Percentiles rank a stretch among this genome's conserved stretches.
phyloP scores from a whole-genome alignment of 78 protist genomes.

The Speleostelium caveatum region DNA sequence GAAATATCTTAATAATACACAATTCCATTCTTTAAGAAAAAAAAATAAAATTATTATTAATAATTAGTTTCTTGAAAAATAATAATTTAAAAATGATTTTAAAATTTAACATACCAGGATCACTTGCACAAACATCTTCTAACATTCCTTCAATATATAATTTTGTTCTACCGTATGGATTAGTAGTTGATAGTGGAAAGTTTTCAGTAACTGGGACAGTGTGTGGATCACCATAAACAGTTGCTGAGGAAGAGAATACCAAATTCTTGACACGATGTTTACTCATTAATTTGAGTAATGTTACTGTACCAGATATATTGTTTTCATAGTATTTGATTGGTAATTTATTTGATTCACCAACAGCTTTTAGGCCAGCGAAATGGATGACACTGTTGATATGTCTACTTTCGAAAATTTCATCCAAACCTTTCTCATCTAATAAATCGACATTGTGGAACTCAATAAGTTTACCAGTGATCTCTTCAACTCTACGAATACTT shows the following conservation, averaged over 20 bases:
- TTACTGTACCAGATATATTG: conserved; percentile 93
- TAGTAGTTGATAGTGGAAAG: conserved; percentile 86
- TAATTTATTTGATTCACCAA: conserved; percentile 92
- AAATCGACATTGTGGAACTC: conserved; percentile 84
- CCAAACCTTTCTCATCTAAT: conserved; percentile 72
- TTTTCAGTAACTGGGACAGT: conserved; percentile 88
- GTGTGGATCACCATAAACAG: conserved; percentile 96
- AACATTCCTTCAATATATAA: conserved; percentile 94
- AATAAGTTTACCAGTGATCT: conserved; percentile 84
- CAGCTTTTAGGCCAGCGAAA: conserved; percentile 97
- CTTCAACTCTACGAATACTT: conserved; percentile 82
- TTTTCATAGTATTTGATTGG: conserved; percentile 96
- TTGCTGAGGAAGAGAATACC: conserved; percentile 98
- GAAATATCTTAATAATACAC: conserved; percentile 95
- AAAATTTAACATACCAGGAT: too few species aligned
- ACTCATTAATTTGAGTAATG: conserved; percentile 90
- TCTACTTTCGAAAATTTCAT: conserved; percentile 54
- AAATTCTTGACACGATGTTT: conserved; percentile 72
- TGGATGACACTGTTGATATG: conserved; percentile 87
- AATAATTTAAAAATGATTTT: background rate
- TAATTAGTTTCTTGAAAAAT: background rate
- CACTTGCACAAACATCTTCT: conserved; percentile 56
- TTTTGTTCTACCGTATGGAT: conserved; percentile 98
- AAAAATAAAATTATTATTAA: too few species aligned
- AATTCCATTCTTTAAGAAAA: conserved; percentile 74